Conservation (phyloP, 495 filamentous ascomycete species). For the Hypoxylon perforatum region DNA sequence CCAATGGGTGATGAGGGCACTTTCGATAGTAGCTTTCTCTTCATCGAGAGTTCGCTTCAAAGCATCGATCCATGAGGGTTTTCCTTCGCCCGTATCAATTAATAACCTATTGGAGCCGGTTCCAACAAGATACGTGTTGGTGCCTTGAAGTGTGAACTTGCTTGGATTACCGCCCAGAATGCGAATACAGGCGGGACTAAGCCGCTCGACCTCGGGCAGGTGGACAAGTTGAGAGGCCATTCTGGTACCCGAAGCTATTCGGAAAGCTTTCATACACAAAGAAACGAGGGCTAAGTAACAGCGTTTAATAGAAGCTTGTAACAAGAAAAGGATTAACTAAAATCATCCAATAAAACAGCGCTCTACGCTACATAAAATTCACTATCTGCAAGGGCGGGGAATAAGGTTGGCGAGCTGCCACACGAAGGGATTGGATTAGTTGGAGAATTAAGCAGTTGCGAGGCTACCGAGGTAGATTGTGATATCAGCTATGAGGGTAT, state of each 20-base stretch:
- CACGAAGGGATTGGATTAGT: background rate
- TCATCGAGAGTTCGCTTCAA: conserved; percentile 70
- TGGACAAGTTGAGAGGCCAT: conserved; percentile 54
- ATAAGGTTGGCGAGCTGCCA: too few species aligned
- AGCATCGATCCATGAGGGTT: conserved; percentile 66
- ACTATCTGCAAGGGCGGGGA: too few species aligned
- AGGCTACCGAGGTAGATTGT: too few species aligned
- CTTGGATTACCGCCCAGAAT: conserved; percentile 85
- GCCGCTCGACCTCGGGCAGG: conserved; percentile 72
- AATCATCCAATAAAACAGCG: too few species aligned
- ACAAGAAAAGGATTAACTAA: background rate
- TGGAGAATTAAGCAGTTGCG: background rate
- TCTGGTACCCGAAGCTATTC: conserved; percentile 33
- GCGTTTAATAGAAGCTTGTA: background rate
- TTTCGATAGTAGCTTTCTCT: conserved; percentile 72
- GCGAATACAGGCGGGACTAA: conserved; percentile 74
- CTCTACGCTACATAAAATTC: background rate
- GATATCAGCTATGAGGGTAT: conserved; percentile 30
- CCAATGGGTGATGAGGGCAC: conserved; percentile 86
- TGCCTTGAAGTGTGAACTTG: conserved; percentile 73
- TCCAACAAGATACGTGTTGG: conserved; percentile 89
- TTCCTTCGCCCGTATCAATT: conserved; percentile 83
- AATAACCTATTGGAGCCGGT: conserved; percentile 74
- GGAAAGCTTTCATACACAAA: conserved; percentile 32
- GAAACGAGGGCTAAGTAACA: background rate